phyloP scores from a whole-genome alignment of 2,329 filamentous ascomycete species.

The Rhynchosporium agropyri region DNA sequence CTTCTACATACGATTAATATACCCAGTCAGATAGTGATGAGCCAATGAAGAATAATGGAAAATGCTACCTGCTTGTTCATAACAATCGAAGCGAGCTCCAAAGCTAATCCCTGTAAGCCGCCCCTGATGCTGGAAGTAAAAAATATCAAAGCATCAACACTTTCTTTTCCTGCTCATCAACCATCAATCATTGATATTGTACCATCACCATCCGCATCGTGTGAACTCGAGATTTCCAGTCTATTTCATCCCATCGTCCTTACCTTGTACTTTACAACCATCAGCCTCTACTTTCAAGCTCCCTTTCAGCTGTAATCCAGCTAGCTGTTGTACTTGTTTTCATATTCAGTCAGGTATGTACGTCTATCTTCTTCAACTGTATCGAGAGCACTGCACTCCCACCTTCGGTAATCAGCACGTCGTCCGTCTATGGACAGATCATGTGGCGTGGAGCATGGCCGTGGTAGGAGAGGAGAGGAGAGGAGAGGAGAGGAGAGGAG shows the following conservation, averaged over 20 bases:
- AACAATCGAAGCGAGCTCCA: constrained; percentile 5
- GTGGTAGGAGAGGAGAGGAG: background rate
- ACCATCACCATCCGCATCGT: constrained; percentile 28
- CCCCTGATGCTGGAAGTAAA: constrained; percentile 18
- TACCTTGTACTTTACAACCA: constrained; percentile 28
- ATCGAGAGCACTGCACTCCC: constrained; percentile 1
- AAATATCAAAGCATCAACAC: constrained; percentile 27
- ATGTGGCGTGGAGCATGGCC: constrained; percentile 24
- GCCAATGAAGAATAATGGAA: background rate
- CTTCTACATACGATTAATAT: no score
- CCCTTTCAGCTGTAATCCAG: constrained; percentile 5
- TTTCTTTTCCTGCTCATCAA: constrained; percentile 17
- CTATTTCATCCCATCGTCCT: constrained; percentile 26
- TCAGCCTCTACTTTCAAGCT: constrained; percentile 8
- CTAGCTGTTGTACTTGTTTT: constrained; percentile 9
- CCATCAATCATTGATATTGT: constrained; percentile 27
- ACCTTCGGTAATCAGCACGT: constrained; percentile 1
- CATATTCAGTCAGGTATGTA: constrained; percentile 25
- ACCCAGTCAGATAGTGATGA: no score
- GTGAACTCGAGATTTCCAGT: constrained; percentile 17
- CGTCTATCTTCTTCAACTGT: background rate
- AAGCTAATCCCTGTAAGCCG: constrained; percentile 23
- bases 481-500: background rate
- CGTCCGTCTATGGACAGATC: constrained; percentile 13
- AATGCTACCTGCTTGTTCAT: background rate